Percentiles rank a stretch among this genome's conserved stretches.
Evolutionary conservation across 148 eudicot species (phyloP).

Genomic region (Cornus suecica): DNA sequence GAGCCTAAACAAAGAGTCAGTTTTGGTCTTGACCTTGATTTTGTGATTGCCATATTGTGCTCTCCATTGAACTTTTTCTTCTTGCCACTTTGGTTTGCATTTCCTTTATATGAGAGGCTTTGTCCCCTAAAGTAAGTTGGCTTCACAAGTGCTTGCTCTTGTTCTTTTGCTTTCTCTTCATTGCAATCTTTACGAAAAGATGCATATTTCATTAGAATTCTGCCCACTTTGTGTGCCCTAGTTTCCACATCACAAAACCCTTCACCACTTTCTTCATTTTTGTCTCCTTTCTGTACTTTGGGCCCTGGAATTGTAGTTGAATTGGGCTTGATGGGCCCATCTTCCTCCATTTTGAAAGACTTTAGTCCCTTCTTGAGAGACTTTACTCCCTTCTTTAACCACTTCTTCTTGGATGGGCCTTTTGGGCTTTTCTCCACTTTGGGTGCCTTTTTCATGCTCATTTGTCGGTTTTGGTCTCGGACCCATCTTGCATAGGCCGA

Average conservation of each 20-base stretch:
- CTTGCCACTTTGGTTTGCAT: background rate
- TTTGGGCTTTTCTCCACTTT: conserved; percentile 11
- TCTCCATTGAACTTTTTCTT: conserved; percentile 25
- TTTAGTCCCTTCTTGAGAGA: conserved; percentile 13
- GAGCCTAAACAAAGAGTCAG: conserved; percentile 35
- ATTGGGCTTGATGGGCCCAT: conserved; percentile 9
- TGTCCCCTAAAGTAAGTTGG: conserved; percentile 26
- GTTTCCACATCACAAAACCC: conserved; percentile 14
- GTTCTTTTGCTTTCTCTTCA: conserved; percentile 28
- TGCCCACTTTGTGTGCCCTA: conserved; percentile 43
- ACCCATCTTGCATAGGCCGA: conserved; percentile 34
- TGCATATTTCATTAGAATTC: conserved; percentile 42
- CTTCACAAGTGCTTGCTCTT: conserved; percentile 29
- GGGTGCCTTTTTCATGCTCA: conserved; percentile 4
- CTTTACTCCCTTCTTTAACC: conserved; percentile 11
- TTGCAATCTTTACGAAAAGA: conserved; percentile 37
- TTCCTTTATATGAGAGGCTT: conserved; percentile 28
- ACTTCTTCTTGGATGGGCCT: conserved; percentile 12
- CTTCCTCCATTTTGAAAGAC: background rate
- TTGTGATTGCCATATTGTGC: conserved; percentile 30
- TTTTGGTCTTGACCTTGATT: conserved; percentile 33
- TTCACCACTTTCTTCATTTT: background rate
- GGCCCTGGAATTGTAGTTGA: too few relatives aligned
- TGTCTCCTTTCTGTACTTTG: background rate
- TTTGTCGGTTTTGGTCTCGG: conserved; percentile 9